Conservation (phyloP, 2,329 filamentous ascomycete genomes). For the Plenodomus biglobosus region DNA sequence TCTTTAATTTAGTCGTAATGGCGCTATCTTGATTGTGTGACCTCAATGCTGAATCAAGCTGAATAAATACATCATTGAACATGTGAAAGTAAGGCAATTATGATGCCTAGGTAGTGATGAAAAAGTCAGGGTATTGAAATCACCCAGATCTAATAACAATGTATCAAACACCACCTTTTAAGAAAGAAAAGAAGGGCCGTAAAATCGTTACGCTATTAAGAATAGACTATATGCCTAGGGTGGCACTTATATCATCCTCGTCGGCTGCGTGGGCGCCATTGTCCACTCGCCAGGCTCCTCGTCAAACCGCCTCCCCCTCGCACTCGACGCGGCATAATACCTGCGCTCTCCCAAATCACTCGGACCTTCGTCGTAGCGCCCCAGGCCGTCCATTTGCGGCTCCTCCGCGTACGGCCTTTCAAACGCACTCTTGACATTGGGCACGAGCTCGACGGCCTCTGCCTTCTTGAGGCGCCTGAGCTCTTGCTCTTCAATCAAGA, state of each 20-base stretch:
- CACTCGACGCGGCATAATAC: conserved; percentile 4
- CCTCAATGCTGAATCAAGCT: no score
- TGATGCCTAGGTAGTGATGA: no score
- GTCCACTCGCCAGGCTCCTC: conserved; percentile 8
- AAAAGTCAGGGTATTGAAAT: no score
- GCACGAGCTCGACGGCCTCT: conserved; percentile 19
- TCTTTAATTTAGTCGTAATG: no score
- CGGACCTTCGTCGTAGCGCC: conserved; percentile 21
- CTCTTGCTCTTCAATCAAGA: conserved; percentile 39
- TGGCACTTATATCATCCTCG: conserved; percentile 19
- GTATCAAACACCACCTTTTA: no score
- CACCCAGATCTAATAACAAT: no score
- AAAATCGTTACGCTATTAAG: conserved; percentile 14
- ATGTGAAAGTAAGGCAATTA: no score
- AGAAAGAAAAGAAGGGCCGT: conserved; percentile 2
- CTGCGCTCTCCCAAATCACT: conserved; percentile 10
- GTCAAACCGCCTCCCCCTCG: conserved; percentile 7
- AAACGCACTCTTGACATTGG: conserved; percentile 21
- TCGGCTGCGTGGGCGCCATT: conserved; percentile 24
- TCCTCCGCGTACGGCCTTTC: conserved; percentile 23
- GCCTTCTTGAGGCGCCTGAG: conserved; percentile 21
- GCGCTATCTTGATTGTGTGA: no score
- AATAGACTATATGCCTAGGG: no score
- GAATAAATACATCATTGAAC: no score
- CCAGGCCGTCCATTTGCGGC: background rate